Conservation (phyloP, 768 basidiomycete species). For the Vishniacozyma victoriae region DNA sequence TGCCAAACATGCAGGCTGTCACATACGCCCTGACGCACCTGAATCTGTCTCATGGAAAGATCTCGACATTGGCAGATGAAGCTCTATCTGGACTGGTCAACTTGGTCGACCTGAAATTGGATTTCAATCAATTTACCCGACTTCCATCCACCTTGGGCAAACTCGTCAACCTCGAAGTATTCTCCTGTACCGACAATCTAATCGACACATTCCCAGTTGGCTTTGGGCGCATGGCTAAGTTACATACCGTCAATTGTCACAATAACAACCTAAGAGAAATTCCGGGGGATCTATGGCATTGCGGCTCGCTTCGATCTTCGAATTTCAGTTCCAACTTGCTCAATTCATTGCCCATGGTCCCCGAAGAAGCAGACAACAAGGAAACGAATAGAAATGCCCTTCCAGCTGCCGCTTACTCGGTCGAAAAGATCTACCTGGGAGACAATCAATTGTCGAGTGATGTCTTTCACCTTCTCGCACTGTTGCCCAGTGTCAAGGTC, state of each 20-base stretch:
- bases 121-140: slow-evolving; percentile 77
- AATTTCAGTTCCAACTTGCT: slow-evolving; percentile 87
- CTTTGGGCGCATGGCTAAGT: slow-evolving; percentile 68
- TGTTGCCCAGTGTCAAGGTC: slow-evolving; percentile 68
- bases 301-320: slow-evolving; percentile 62
- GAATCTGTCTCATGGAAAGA: slow-evolving; percentile 80
- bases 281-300: slow-evolving; percentile 75
- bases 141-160: slow-evolving; percentile 79
- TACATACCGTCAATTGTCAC: slow-evolving; percentile 76
- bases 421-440: slow-evolving; percentile 75
- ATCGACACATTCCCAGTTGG: slow-evolving; percentile 67
- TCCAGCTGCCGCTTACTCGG: slow-evolving; percentile 61
- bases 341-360: slow-evolving; percentile 42
- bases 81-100: slow-evolving; percentile 65
- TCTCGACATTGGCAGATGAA: slow-evolving; percentile 71
- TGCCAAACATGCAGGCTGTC: slow-evolving; percentile 51
- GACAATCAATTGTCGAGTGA: slow-evolving; percentile 85
- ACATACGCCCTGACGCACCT: slow-evolving; percentile 65
- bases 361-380: neutral
- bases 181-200: slow-evolving; percentile 89
- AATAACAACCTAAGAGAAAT: slow-evolving; percentile 80
- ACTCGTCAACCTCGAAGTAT: slow-evolving; percentile 61
- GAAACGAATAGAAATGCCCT: neutral
- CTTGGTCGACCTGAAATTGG: slow-evolving; percentile 65
- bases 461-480: slow-evolving; percentile 63